Base-by-base conservation (phyloP, 768 basidiomycete species). In the Vararia minispora region DNA sequence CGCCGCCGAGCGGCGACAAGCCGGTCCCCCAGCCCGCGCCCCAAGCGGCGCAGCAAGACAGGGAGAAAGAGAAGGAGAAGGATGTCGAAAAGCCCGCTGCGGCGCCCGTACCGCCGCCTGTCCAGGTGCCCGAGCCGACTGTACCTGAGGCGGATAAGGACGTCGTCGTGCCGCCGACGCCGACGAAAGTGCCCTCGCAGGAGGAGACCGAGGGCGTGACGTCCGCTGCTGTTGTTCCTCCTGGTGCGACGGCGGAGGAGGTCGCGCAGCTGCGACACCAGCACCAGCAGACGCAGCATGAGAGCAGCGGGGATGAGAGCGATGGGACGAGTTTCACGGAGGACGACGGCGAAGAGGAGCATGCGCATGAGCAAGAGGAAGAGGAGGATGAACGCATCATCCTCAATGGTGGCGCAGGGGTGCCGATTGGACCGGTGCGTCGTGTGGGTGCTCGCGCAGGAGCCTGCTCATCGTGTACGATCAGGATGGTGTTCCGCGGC, bases 361-460 rank as follows among this genome's bases (percentile, higher is more conserved):
- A 57, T 26, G 60, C 63, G 23, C 59, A 57, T 9, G 59, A 72
- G 17, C 73, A 74, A 37, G 73, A 74, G 31, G 69, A 71, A 41
- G 86, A 94, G 52, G 90, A 94, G 43, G 90, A 95, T 41, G 92
- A 95, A 56, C 68, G 79, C 46, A 66, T 97, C 39, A 92, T 95
- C 45, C 68, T 79, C 61, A 83, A 80, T 39, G 92, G 92, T 28
- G 94, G 95, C 9, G 82, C 87, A 41, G 95, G 95, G 25, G 97
- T 98, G 41, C 94, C 94, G 16, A 72, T 90, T 28, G 92, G 91
- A 25, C 79, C 86, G 33, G 91, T 94, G 58, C 57, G 85, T 71
- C 12, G 29, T 33, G 39, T n/a, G 17, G 17, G n/a, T 26, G 21
- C 27, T 17, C 21, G 18, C 13, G 21, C 16, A 23, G 35, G 13